A percentile compares a stretch with the other conserved stretches of the same genome.
These are phyloP conservation scores for Coelastrella sp. DNA, from an alignment of 139 green algal genomes.

Conservation along the genomic window DNA sequence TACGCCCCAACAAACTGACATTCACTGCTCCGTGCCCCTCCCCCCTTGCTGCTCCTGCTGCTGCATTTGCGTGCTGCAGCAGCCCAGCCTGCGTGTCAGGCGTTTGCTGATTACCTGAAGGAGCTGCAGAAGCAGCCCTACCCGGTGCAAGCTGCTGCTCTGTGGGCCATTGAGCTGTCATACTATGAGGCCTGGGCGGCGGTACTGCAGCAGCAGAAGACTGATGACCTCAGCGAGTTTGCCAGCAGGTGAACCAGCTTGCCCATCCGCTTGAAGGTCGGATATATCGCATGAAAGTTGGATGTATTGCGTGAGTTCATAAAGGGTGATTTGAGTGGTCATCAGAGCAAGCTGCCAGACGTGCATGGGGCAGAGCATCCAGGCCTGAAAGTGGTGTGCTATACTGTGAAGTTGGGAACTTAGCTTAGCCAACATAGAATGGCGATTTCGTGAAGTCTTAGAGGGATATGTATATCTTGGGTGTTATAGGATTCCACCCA, in stretches of 20 bases:
- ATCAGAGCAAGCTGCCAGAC: no score
- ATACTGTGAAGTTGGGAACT: no score
- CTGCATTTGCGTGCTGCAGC: neutral
- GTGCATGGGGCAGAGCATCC: no score
- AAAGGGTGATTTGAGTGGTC: neutral
- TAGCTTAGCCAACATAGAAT: no score
- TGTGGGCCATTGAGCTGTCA: neutral
- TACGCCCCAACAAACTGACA: neutral
- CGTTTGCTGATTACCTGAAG: neutral
- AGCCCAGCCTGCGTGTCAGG: neutral
- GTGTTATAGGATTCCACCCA: no score
- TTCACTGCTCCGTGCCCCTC: no score
- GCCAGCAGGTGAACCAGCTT: neutral
- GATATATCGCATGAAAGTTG: neutral
- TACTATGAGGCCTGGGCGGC: neutral
- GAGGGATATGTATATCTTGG: no score
- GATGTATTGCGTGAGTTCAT: neutral
- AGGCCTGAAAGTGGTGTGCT: no score
- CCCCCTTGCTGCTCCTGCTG: no score
- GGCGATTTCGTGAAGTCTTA: no score
- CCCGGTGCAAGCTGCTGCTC: neutral
- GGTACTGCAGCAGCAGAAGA: neutral
- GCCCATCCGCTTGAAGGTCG: neutral
- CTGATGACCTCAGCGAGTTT: neutral
- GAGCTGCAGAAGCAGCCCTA: neutral